phyloP scores from a whole-genome alignment of 169 alveolate species.

The Eimeria maxima region DNA sequence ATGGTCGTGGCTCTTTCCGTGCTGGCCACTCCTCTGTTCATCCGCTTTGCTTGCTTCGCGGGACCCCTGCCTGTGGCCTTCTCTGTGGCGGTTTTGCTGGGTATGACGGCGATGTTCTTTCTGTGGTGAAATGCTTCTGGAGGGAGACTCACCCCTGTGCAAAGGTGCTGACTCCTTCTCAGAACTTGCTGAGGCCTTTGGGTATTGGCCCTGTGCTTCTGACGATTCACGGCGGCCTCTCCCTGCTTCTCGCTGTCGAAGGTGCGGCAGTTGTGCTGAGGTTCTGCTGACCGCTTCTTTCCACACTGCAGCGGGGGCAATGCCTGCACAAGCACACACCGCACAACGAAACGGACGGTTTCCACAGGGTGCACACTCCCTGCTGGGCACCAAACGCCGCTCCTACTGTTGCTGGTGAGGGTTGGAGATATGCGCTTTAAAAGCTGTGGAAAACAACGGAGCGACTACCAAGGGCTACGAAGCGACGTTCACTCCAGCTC shows the following conservation, averaged over 20 bases:
- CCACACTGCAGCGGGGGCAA: slow-evolving; percentile 50
- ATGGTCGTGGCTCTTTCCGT: background rate
- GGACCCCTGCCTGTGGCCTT: slow-evolving; percentile 6
- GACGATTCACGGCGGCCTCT: slow-evolving; percentile 28
- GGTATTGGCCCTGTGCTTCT: background rate
- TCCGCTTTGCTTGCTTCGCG: background rate
- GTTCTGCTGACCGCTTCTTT: slow-evolving; percentile 60
- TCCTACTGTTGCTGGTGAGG: background rate
- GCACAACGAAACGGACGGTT: background rate
- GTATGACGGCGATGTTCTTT: slow-evolving; percentile 5
- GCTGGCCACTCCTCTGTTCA: background rate
- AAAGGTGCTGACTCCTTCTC: background rate
- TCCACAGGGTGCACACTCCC: background rate
- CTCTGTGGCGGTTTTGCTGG: background rate
- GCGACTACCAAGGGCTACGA: background rate
- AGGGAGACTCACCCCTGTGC: background rate
- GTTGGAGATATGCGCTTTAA: background rate
- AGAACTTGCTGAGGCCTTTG: background rate
- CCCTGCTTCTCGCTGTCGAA: slow-evolving; percentile 31
- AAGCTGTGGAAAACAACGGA: background rate
- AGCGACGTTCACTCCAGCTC: background rate
- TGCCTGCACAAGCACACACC: slow-evolving; percentile 21
- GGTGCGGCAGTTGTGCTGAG: slow-evolving; percentile 30
- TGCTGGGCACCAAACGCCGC: background rate
- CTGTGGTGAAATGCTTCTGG: background rate